Evolutionary conservation across 2,329 filamentous ascomycete genomes (phyloP), one percentile per base, ranked within the genome.

Genomic region (Ceratocystis ficicola): DNA sequence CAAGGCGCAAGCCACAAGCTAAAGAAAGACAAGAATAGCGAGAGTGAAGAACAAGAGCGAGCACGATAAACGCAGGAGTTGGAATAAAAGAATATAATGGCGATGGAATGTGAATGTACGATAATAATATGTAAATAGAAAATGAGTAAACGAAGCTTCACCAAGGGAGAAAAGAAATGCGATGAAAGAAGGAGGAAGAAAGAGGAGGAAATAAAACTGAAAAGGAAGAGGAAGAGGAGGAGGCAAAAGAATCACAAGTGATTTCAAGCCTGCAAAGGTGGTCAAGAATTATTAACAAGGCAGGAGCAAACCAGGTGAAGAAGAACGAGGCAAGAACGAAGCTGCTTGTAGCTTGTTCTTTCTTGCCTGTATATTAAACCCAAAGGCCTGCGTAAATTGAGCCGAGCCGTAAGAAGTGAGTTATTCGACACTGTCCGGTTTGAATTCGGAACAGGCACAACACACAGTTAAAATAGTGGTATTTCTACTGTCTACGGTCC

Each of bases 71-170:
- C 48, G 22, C 48, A 52, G 3, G 48, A 52, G 48, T 12, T 25
- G 6, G 48, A 52, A 28, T 5, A 25, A 15, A 52, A 52, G 36
- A 15, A 41, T 41, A 41, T 41, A 15, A 41, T 3, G 12, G 10
- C 48, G 48, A 52, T 52, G 48, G 48, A 52, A 52, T 52, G 48
- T 52, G 48, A 25, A 25, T 52, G 48, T 52, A 25, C 48, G 48
- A 52, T 28, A 52, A 28, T n/a, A 52, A 22, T 3, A 48, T 5
- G 25, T 22, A 52, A 28, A 25, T 22, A 10, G 22, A 52, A 52
- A 28, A 52, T 15, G 48, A 52, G 6, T 52, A 59, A 59, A 59
- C 17, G 55, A 36, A 36, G 55, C 25, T 20, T 36, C 5, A n/a
- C 36, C 5, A 32, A 59, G 55, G 55, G 55, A 59, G 55, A 59